A percentile compares a stretch with the other conserved stretches of the same genome.
Conservation (phyloP, 176 grass and related monocot genomes). For the Oryza longistaminata region DNA sequence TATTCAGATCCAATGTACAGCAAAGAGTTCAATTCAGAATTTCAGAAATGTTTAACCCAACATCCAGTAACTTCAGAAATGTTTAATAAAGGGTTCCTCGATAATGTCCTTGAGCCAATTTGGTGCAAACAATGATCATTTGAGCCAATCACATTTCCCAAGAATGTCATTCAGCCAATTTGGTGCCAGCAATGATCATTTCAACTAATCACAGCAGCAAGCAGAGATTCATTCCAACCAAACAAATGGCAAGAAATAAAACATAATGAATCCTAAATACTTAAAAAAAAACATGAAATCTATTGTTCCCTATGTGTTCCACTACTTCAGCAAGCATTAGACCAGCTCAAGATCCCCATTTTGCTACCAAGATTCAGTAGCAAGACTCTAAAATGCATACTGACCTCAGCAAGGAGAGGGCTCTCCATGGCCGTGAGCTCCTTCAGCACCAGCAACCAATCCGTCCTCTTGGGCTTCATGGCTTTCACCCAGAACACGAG, state of each 20-base stretch:
- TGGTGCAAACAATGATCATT: too few species aligned
- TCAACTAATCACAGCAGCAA: neutral
- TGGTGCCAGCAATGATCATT: neutral
- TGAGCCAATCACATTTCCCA: too few species aligned
- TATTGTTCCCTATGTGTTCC: neutral
- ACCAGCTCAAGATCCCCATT: neutral
- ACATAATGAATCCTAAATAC: neutral
- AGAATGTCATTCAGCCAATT: neutral
- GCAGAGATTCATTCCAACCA: neutral
- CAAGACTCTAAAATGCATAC: constrained; percentile 10
- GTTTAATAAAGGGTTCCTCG: too few species aligned
- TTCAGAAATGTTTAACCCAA: neutral
- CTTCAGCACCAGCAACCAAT: constrained; percentile 81
- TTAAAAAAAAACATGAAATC: too few species aligned
- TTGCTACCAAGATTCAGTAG: neutral
- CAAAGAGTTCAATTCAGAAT: neutral
- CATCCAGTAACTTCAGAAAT: too few species aligned
- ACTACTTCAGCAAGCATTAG: neutral
- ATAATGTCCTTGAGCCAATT: too few species aligned
- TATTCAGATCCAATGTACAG: neutral
- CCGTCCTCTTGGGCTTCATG: constrained; percentile 76
- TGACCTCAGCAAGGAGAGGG: constrained; percentile 61
- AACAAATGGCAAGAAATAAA: neutral
- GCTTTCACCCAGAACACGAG: constrained; percentile 72
- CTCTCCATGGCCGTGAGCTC: constrained; percentile 61